A percentile compares a stretch with the other conserved stretches of the same genome.
Evolutionary conservation across 2,329 filamentous ascomycete genomes (phyloP).

Genomic region (Celoporthe dispersa): DNA sequence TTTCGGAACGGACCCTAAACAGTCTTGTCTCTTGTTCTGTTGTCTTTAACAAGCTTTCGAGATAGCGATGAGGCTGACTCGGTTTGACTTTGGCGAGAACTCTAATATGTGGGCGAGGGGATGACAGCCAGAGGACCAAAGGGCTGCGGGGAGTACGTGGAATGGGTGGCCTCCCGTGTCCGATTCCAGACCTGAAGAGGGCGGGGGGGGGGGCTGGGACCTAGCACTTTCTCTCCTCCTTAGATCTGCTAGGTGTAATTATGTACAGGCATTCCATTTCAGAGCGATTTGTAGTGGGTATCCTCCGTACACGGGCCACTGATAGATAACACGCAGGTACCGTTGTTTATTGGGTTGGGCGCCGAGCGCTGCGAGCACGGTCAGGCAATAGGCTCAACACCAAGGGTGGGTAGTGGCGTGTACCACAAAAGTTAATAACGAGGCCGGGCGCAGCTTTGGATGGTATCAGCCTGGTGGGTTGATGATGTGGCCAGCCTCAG

Average conservation of each 20-base stretch:
- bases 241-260: neutral
- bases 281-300: neutral
- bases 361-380: neutral
- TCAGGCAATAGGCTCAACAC: neutral
- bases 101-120: neutral
- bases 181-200: neutral
- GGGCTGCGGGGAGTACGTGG: neutral
- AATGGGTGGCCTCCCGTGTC: neutral
- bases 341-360: neutral
- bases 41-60: neutral
- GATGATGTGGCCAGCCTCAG: no score
- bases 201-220: neutral
- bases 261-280: neutral
- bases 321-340: neutral
- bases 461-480: neutral
- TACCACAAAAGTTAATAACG: neutral
- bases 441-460: neutral
- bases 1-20: neutral
- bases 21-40: neutral
- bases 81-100: neutral
- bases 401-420: neutral
- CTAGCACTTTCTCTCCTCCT: neutral
- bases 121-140: neutral
- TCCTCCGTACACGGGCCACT: neutral
- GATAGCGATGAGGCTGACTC: conserved; percentile 6